Conservation (phyloP, 2,329 filamentous ascomycete species). For the Scleromitrula shiraiana region DNA sequence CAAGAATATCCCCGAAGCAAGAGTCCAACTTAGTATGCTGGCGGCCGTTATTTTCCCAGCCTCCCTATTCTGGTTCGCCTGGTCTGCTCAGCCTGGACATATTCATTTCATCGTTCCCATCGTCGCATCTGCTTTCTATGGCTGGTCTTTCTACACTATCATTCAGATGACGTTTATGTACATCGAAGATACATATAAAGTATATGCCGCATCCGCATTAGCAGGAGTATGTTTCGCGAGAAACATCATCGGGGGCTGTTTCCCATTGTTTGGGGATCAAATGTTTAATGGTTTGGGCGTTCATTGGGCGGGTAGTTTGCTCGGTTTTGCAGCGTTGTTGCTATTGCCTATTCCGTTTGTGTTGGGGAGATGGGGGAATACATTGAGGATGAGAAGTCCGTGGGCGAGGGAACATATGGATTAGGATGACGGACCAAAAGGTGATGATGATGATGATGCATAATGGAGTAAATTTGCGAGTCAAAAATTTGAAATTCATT, state of each 20-base stretch:
- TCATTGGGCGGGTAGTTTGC: conserved; percentile 32
- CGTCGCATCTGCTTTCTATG: conserved; percentile 46
- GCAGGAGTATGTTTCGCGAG: conserved; percentile 52
- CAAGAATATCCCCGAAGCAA: conserved; percentile 55
- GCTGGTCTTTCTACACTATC: conserved; percentile 51
- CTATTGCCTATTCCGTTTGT: conserved; percentile 46
- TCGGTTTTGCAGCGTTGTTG: conserved; percentile 38
- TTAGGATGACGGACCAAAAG: neutral
- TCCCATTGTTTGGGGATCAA: conserved; percentile 53
- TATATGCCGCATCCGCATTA: conserved; percentile 49
- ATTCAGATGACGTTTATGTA: conserved; percentile 43
- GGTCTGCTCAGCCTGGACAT: conserved; percentile 47
- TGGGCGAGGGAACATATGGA: neutral
- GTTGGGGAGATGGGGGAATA: conserved; percentile 42
- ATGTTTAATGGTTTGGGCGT: conserved; percentile 35
- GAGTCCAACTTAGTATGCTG: conserved; percentile 66
- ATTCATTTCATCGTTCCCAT: conserved; percentile 45
- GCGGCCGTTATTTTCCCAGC: conserved; percentile 44
- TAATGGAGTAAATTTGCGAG: no score
- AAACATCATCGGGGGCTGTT: conserved; percentile 47
- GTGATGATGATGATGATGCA: neutral
- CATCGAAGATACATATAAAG: conserved; percentile 47
- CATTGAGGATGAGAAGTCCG: neutral
- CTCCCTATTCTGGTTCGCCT: conserved; percentile 53
- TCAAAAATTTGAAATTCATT: no score